Conservation (phyloP, 148 eudicot genomes). For the Camellia sinensis region DNA sequence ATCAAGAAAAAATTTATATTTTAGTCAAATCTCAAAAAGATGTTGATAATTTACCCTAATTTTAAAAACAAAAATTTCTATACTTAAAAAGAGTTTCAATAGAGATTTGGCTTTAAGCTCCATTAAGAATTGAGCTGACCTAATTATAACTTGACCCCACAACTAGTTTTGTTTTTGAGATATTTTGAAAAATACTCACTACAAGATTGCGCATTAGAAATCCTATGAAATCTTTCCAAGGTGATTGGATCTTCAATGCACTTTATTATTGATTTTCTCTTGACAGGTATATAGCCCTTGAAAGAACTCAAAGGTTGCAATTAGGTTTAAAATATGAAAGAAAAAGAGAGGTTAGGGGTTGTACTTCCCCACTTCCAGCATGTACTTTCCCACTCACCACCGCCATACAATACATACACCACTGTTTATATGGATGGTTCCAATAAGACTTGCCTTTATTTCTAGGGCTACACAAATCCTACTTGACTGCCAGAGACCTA, state of each 20-base stretch:
- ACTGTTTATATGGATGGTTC: slow-evolving; percentile 6
- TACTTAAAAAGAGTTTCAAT: no score
- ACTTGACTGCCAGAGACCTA: background rate
- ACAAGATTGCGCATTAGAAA: background rate
- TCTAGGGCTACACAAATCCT: background rate
- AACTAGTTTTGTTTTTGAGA: background rate
- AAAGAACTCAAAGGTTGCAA: background rate
- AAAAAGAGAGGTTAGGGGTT: background rate
- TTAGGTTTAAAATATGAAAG: background rate
- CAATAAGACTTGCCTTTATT: background rate
- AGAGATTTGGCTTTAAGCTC: no score
- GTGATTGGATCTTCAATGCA: background rate
- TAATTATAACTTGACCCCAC: no score
- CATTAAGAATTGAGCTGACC: no score
- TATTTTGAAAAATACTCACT: background rate
- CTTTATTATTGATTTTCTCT: background rate
- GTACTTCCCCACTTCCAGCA: background rate
- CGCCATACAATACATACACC: background rate
- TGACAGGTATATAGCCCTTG: background rate
- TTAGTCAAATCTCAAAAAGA: no score
- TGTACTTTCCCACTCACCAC: background rate
- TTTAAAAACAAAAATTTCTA: no score
- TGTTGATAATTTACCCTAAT: no score
- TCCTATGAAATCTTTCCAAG: background rate
- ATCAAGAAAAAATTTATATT: no score